These are phyloP conservation scores for Monilinia aucupariae DNA, from an alignment of 2,329 filamentous ascomycete genomes.

Conservation along the genomic window DNA sequence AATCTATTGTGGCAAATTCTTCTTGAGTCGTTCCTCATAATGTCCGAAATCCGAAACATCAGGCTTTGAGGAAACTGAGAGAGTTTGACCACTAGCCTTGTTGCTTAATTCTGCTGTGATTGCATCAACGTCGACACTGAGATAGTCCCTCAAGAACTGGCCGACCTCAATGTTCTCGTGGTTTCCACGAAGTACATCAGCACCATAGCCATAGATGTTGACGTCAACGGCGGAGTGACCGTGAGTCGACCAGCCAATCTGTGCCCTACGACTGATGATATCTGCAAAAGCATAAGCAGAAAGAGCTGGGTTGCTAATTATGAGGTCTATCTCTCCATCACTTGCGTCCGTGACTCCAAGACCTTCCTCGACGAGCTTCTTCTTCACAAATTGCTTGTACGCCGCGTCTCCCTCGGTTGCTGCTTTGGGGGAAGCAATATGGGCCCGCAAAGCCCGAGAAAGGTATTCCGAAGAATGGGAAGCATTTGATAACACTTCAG, in stretches of 20 bases:
- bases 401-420: conserved; percentile 34
- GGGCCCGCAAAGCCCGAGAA: conserved; percentile 53
- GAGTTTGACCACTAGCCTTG: conserved; percentile 5
- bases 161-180: conserved; percentile 94
- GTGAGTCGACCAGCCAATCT: conserved; percentile 91
- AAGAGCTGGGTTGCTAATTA: conserved; percentile 54
- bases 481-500: conserved; percentile 72
- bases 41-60: conserved; percentile 5
- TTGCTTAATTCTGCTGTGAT: conserved; percentile 60
- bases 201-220: conserved; percentile 80
- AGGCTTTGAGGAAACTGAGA: neutral
- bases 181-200: conserved; percentile 68
- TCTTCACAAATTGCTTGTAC: conserved; percentile 57
- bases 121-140: conserved; percentile 70
- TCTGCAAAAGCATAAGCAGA: conserved; percentile 63
- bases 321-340: conserved; percentile 61
- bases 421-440: conserved; percentile 41
- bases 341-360: conserved; percentile 73
- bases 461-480: conserved; percentile 70
- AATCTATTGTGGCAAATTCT: conserved; percentile 15
- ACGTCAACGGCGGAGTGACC: conserved; percentile 93
- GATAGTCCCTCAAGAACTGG: conserved; percentile 70
- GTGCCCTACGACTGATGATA: conserved; percentile 81
- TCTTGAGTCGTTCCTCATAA: conserved; percentile 15
- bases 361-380: conserved; percentile 59